phyloP scores from a whole-genome alignment of 164 flowering plant species.

The Dillenia suffruticosa region DNA sequence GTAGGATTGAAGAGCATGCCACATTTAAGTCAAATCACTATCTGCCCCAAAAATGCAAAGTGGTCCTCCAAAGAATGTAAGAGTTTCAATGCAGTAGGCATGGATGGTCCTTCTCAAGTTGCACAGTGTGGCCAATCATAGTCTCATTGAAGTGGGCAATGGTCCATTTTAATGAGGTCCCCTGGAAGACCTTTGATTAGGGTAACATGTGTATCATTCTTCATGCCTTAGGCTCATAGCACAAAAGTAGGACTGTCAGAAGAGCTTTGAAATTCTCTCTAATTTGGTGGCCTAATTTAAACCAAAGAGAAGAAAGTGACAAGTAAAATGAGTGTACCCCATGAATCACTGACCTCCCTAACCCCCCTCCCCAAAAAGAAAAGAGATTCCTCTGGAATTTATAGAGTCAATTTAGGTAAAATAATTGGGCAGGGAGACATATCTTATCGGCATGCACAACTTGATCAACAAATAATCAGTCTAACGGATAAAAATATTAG shows the following conservation, averaged over 20 bases:
- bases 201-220: neutral
- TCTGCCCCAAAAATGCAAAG: slow-evolving; percentile 1
- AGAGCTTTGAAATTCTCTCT: neutral
- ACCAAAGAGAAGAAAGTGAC: too few relatives aligned
- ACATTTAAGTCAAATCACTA: neutral
- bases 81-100: slow-evolving; percentile 1
- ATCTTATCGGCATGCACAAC: too few relatives aligned
- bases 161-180: neutral
- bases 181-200: neutral
- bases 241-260: neutral
- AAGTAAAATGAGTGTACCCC: too few relatives aligned
- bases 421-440: too few relatives aligned
- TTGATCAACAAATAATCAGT: too few relatives aligned
- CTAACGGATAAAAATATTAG: too few relatives aligned
- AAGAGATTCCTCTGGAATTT: too few relatives aligned
- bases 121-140: slow-evolving; percentile 4
- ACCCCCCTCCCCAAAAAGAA: too few relatives aligned
- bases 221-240: neutral
- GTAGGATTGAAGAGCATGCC: neutral
- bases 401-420: too few relatives aligned
- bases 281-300: neutral
- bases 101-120: slow-evolving; percentile 13
- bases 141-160: slow-evolving; percentile 1
- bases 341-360: too few relatives aligned
- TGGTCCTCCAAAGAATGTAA: slow-evolving; percentile 8